phyloP scores from a whole-genome alignment of 2,329 filamentous ascomycete genomes.

The Blastomyces silverae region DNA sequence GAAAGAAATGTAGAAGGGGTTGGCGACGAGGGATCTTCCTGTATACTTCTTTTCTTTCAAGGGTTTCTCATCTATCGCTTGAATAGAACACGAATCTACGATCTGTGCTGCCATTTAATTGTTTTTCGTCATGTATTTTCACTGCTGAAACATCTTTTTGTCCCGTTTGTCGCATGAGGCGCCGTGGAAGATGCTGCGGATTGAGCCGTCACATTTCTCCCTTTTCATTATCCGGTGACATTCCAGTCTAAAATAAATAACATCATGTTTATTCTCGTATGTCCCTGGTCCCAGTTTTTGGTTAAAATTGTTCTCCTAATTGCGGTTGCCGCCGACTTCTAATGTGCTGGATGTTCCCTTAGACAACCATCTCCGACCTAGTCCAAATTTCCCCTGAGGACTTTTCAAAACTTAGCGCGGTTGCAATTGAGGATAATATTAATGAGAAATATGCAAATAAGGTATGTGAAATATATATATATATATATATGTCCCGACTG shows the following conservation, averaged over 20 bases:
- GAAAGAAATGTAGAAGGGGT: neutral
- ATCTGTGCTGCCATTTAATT: neutral
- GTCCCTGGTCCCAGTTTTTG: constrained; percentile 21
- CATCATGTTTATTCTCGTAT: constrained; percentile 48
- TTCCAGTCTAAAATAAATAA: constrained; percentile 12
- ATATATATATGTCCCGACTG: neutral
- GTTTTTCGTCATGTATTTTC: neutral
- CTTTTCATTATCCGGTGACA: constrained; percentile 10
- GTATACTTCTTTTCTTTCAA: neutral
- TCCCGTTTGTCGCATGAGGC: neutral
- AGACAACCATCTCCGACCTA: constrained; percentile 92
- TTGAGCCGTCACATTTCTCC: constrained; percentile 2
- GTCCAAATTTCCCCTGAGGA: constrained; percentile 87
- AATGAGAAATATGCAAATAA: constrained; percentile 96
- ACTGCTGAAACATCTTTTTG: neutral
- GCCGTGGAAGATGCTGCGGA: constrained; percentile 3
- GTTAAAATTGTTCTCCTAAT: neutral
- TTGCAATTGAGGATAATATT: constrained; percentile 92
- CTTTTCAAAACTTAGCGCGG: constrained; percentile 70
- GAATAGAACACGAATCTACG: constrained; percentile 4
- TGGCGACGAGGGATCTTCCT: neutral
- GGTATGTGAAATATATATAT: constrained; percentile 44
- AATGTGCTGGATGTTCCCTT: neutral
- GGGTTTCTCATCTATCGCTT: neutral
- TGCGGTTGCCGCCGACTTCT: neutral